Evolutionary conservation across 805 yeast species (phyloP).

Genomic region (Candida sonorensis): DNA sequence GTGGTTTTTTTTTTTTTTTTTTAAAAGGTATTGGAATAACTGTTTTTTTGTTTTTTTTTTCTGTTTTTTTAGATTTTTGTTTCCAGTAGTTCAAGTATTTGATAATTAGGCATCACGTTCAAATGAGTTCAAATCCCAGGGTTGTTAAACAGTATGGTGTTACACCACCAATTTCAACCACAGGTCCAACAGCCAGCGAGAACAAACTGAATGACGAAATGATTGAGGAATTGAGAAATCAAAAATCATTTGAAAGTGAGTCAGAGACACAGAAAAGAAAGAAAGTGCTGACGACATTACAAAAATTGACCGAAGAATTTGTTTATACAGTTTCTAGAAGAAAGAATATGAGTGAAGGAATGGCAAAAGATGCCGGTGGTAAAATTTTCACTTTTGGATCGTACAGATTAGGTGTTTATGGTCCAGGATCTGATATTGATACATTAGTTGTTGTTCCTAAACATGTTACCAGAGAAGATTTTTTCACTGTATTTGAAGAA

Average conservation of each 20-base stretch:
- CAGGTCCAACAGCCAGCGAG: conserved; percentile 79
- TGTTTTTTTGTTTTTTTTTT: too few relatives aligned
- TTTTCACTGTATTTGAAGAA: conserved; percentile 72
- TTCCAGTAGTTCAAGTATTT: too few relatives aligned
- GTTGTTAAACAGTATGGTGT: conserved; percentile 48
- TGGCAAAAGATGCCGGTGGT: conserved; percentile 97
- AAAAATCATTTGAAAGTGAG: conserved; percentile 87
- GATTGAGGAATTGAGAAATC: conserved; percentile 69
- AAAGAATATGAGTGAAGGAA: conserved; percentile 93
- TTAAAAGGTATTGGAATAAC: too few relatives aligned
- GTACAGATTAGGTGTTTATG: conserved; percentile 90
- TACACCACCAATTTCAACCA: conserved; percentile 79
- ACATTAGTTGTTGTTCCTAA: conserved; percentile 95
- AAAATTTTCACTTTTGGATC: conserved; percentile 96
- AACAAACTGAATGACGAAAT: conserved; percentile 66
- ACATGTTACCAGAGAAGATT: conserved; percentile 86
- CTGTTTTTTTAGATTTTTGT: too few relatives aligned
- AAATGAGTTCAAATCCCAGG: conserved; percentile 1
- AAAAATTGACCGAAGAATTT: conserved; percentile 69
- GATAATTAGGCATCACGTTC: too few relatives aligned
- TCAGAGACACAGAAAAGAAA: conserved; percentile 76
- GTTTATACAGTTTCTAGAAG: conserved; percentile 73
- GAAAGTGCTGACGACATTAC: conserved; percentile 64
- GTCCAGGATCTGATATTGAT: conserved; percentile 98
- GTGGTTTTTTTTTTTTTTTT: too few relatives aligned